Evolutionary conservation across 2,329 filamentous ascomycete genomes (phyloP), one percentile per base, ranked within the genome.

Genomic region (Geosmithia putterillii): DNA sequence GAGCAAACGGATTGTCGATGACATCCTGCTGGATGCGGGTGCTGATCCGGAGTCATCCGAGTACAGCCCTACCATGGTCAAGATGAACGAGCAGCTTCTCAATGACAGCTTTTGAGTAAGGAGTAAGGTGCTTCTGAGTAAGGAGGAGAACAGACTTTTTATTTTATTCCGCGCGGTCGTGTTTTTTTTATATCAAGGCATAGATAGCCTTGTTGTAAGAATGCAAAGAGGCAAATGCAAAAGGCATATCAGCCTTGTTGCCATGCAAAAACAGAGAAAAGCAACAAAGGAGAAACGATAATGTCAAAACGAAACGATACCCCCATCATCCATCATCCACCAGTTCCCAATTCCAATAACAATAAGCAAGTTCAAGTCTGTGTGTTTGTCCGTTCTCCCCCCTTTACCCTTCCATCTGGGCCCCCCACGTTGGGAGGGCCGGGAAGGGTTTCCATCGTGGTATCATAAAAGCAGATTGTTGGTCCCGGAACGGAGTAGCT

Each of bases 1-100:
- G 4, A 89, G 84, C 54, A 82, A 75, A 57, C 75, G 79, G 44
- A 90, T 94, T 46, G 85, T 94, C 0, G 82, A 88, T 42, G 84
- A 90, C 54, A 74, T 94, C 40, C 65, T 92, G 7, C 62, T 83
- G 38, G 86, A 85, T 37, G 86, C 86, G 4, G 86, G 86, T 2
- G 82, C 74, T 4, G 73, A 76, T 44, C 57, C 56, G 4, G 69
- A 72, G 43, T 70, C 67, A 20, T 64, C 66, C 2, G 75, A 80
- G 54, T 75, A 79, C 53, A 81, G 77, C 50, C 79, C 78, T 3
- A 78, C 74, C 0, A 71, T 81, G 65, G 74, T 82, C 38, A 79
- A 77, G 61, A 76, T 79, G 71, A 79, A 73, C 49, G 64, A 77
- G 42, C 67, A 80, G 51, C 70, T 79, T 40, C 56, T 80, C 38